These are phyloP conservation scores for Herpetospermum pedunculosum DNA, from an alignment of 306 rosid genomes.

Conservation along the genomic window DNA sequence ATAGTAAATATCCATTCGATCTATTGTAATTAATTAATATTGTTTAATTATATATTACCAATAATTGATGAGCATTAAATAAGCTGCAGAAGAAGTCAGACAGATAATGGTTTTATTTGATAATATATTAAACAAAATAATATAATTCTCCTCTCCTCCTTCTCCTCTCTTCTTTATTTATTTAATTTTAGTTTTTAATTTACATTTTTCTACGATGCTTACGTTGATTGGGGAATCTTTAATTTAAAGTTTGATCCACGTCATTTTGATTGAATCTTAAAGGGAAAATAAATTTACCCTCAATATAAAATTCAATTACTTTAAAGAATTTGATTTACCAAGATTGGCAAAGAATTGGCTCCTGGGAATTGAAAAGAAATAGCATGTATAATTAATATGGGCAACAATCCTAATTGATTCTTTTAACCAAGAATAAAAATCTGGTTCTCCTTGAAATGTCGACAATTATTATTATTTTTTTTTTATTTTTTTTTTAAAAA, in stretches of 20 bases:
- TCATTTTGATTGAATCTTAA: neutral
- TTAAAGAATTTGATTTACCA: neutral
- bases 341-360: neutral
- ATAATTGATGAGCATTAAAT: constrained; percentile 4
- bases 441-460: neutral
- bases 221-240: constrained; percentile 5
- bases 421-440: neutral
- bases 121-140: neutral
- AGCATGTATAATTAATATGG: neutral
- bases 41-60: neutral
- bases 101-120: neutral
- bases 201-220: neutral
- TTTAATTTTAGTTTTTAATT: neutral
- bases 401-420: neutral
- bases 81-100: constrained; percentile 1
- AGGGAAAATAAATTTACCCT: neutral
- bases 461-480: too few relatives aligned
- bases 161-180: neutral
- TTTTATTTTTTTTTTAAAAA: too few relatives aligned
- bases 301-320: neutral
- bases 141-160: neutral
- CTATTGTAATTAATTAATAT: neutral
- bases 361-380: neutral
- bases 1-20: neutral
- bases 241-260: neutral